Evolutionary conservation across 2,329 filamentous ascomycete species (phyloP).

Genomic region (Paradendryphiella salina): DNA sequence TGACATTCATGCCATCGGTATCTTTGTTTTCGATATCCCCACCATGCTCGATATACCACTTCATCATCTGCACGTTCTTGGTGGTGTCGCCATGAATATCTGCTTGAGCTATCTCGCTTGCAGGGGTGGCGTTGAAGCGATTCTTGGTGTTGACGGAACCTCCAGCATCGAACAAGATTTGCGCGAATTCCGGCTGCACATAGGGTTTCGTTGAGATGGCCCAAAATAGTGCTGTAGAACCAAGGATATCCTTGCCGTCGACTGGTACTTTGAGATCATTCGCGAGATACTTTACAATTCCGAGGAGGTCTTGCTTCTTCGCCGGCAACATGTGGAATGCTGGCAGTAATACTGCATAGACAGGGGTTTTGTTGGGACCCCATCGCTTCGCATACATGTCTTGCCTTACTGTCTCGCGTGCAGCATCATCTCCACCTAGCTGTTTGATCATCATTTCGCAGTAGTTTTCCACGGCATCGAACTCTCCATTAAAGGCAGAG

Average conservation of each 20-base stretch:
- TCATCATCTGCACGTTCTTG: slow-evolving; percentile 19
- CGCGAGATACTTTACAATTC: slow-evolving; percentile 14
- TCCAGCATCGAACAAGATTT: slow-evolving; percentile 22
- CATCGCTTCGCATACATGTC: slow-evolving; percentile 17
- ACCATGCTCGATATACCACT: slow-evolving; percentile 24
- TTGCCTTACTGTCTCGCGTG: slow-evolving; percentile 9
- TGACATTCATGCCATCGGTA: slow-evolving; percentile 21
- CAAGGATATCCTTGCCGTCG: slow-evolving; percentile 15
- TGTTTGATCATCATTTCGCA: slow-evolving; percentile 6
- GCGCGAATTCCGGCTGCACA: slow-evolving; percentile 16
- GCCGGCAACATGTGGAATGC: slow-evolving; percentile 10
- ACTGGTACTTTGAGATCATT: slow-evolving; percentile 17
- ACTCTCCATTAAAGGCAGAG: slow-evolving; percentile 1
- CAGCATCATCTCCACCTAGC: slow-evolving; percentile 6
- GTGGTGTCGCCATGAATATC: slow-evolving; percentile 15
- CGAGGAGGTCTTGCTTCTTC: slow-evolving; percentile 5
- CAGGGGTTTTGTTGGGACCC: slow-evolving; percentile 16
- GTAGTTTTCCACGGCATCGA: slow-evolving; percentile 6
- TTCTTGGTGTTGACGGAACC: slow-evolving; percentile 18
- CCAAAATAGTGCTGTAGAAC: slow-evolving; percentile 20
- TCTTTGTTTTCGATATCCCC: slow-evolving; percentile 24
- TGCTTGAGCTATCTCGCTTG: slow-evolving; percentile 18
- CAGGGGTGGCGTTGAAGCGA: slow-evolving; percentile 14
- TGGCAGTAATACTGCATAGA: slow-evolving; percentile 18
- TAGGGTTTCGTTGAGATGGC: slow-evolving; percentile 23